Evolutionary conservation across 208 protist genomes (phyloP).

Genomic region (Leishmania major): DNA sequence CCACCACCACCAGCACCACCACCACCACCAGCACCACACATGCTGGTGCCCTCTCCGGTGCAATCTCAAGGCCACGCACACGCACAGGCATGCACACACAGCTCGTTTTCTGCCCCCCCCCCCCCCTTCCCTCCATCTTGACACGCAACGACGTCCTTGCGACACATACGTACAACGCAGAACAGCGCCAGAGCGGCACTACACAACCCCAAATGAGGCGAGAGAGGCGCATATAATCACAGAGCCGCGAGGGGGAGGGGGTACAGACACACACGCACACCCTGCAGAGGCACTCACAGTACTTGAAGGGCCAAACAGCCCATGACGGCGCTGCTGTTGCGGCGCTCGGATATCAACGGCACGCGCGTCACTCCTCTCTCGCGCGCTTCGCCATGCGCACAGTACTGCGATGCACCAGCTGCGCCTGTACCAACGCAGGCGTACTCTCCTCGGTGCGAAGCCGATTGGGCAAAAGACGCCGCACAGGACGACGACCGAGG

Average conservation of each 20-base stretch:
- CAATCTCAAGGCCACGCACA: background rate
- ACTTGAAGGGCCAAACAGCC: background rate
- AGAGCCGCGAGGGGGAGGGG: background rate
- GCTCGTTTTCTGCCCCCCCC: background rate
- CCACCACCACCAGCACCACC: no score
- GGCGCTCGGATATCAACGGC: background rate
- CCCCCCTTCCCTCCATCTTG: background rate
- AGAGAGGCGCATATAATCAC: background rate
- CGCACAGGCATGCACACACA: background rate
- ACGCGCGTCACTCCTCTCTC: slow-evolving; percentile 11
- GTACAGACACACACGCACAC: background rate
- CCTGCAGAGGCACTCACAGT: background rate
- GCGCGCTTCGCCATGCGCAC: slow-evolving; percentile 33
- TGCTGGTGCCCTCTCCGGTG: background rate
- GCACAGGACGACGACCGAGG: slow-evolving; percentile 11
- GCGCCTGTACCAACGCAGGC: slow-evolving; percentile 36
- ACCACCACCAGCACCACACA: background rate
- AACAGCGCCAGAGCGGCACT: background rate
- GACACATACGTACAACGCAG: background rate
- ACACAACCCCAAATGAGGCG: background rate
- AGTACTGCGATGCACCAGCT: slow-evolving; percentile 60
- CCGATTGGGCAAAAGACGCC: slow-evolving; percentile 30
- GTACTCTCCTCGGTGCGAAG: slow-evolving; percentile 25
- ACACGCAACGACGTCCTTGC: background rate
- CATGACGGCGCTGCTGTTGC: background rate